These are phyloP conservation scores for Gliomastix tumulicola DNA, from an alignment of 2,329 filamentous ascomycete genomes.

Conservation along the genomic window DNA sequence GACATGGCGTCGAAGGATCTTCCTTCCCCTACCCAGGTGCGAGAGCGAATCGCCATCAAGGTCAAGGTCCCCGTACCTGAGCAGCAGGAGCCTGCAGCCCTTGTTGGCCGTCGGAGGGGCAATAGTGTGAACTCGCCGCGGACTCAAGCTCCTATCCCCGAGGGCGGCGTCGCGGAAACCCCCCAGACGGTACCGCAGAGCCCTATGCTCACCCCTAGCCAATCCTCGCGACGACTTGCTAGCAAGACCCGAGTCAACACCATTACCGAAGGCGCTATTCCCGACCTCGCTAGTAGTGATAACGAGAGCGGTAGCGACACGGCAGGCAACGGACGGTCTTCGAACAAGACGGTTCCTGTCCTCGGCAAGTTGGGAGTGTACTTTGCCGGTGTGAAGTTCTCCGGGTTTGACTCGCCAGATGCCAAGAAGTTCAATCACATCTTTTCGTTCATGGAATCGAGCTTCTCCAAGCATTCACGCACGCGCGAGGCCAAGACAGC, in stretches of 20 bases:
- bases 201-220: slow-evolving; percentile 44
- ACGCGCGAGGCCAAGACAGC: slow-evolving; percentile 69
- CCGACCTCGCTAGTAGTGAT: slow-evolving; percentile 66
- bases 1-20: slow-evolving; percentile 61
- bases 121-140: slow-evolving; percentile 66
- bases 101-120: slow-evolving; percentile 43
- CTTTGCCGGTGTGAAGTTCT: slow-evolving; percentile 70
- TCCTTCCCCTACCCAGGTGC: slow-evolving; percentile 80
- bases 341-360: slow-evolving; percentile 79
- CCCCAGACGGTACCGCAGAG: slow-evolving; percentile 46
- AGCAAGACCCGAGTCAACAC: slow-evolving; percentile 49
- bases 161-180: too few relatives aligned
- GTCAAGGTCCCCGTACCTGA: slow-evolving; percentile 67
- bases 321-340: slow-evolving; percentile 48
- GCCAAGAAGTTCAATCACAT: slow-evolving; percentile 90
- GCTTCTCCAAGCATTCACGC: slow-evolving; percentile 74
- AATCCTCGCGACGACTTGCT: slow-evolving; percentile 37
- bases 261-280: slow-evolving; percentile 50
- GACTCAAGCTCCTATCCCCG: too few relatives aligned
- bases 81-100: slow-evolving; percentile 27
- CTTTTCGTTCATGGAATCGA: slow-evolving; percentile 87
- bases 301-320: slow-evolving; percentile 64
- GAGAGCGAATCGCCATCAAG: slow-evolving; percentile 81
- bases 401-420: slow-evolving; percentile 68
- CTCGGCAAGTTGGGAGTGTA: slow-evolving; percentile 82